phyloP scores from a whole-genome alignment of 805 yeast genomes.

The Ogataea degrootiae region DNA sequence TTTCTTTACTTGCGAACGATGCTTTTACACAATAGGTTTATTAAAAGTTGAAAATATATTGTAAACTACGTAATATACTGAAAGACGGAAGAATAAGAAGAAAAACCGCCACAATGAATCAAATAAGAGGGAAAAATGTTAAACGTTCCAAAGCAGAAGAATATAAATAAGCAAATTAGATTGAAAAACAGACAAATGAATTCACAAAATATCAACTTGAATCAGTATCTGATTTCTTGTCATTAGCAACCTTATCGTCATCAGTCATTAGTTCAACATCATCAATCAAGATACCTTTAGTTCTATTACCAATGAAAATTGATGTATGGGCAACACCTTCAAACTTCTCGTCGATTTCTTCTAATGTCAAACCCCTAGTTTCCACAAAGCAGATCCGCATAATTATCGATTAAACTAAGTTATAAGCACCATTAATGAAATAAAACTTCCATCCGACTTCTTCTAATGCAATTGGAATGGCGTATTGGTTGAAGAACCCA shows the following conservation, averaged over 20 bases:
- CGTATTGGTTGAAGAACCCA: conserved; percentile 24
- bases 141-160: no score
- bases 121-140: no score
- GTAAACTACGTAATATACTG: not conserved
- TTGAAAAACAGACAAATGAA: no score
- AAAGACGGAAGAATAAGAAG: not conserved
- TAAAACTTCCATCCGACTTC: conserved; percentile 21
- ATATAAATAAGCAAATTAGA: no score
- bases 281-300: not conserved
- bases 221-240: no score
- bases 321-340: conserved; percentile 18
- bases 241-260: no score
- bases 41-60: no score
- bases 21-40: no score
- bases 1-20: no score
- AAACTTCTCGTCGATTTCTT: conserved; percentile 26
- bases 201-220: no score
- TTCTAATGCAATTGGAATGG: conserved; percentile 28
- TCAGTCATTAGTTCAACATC: not conserved
- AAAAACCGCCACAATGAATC: no score
- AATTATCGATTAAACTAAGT: conserved; percentile 17
- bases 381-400: conserved; percentile 25
- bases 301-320: not conserved
- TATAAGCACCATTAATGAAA: conserved; percentile 22
- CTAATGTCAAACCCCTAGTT: conserved; percentile 24